Evolutionary conservation across 805 yeast species (phyloP), one percentile per base, ranked within the genome.

Genomic region (Saturnispora saitoi): DNA sequence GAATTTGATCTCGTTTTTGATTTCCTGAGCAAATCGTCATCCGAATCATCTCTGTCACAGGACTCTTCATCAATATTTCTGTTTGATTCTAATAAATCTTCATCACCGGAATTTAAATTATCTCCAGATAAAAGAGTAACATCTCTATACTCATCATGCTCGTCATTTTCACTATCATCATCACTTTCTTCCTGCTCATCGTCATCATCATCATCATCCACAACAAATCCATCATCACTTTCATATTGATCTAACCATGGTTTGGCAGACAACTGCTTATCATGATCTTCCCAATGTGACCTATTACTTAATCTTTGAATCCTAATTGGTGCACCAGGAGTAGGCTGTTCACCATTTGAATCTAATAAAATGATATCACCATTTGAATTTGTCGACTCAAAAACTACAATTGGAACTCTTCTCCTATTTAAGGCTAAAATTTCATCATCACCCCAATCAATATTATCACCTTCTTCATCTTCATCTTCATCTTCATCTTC

Each of bases 181-280:
- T 30, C 17, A 4, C 36, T 31, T 14, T 20, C 48, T 24, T 32
- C 15, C 5, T 15, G 43, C 41, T 22, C 43, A 4, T 48, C 45
- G n/a, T 47, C 49, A 4, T 44, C 47, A 4, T 52, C 54, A n/a
- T 48, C 51, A 19, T 52, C 53, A 22, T 45, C 48, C 1, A 49
- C 55, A 5, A 49, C 52, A 28, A 51, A 51, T n/a, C 56, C 52
- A 36, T 49, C 52, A 47, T 52, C 54, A 31, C 52, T 49, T 14
- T 49, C 55, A 40, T 52, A 49, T 6, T 19, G 30, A 14, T 47
- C 47, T 2, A 12, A 19, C 42, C 42, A 43, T 14, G 47, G 47
- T 15, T 43, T 28, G n/a, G 34, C 10, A 1, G 38, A 14, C 12
- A 24, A 12, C 11, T 19, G 17, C 17, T 30, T 32, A 15, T 38